Conservation (phyloP, 2,329 filamentous ascomycete species). For the Phialophora tarda region DNA sequence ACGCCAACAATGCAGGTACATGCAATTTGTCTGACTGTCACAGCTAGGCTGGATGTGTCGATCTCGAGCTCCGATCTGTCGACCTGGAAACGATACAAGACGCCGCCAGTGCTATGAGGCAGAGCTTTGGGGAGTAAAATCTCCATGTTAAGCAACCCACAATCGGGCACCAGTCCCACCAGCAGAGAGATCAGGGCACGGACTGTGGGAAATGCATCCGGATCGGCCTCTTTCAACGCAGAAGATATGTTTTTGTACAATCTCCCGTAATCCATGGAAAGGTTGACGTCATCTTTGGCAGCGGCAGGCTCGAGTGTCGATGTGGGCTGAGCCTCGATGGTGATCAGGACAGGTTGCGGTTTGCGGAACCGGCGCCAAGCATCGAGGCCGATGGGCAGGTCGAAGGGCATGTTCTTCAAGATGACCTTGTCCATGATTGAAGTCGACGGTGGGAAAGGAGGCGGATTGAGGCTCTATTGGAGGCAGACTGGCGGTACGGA, state of each 20-base stretch:
- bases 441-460: neutral
- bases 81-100: constrained; percentile 46
- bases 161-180: constrained; percentile 24
- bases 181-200: constrained; percentile 31
- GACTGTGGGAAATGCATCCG: constrained; percentile 31
- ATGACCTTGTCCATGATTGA: constrained; percentile 37
- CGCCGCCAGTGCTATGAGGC: constrained; percentile 51
- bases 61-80: constrained; percentile 34
- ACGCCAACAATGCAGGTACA: constrained; percentile 58
- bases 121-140: constrained; percentile 52
- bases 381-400: constrained; percentile 52
- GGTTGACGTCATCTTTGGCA: constrained; percentile 51
- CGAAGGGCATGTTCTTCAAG: constrained; percentile 52
- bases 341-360: constrained; percentile 52
- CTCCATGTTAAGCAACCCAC: constrained; percentile 32
- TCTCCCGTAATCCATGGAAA: constrained; percentile 56
- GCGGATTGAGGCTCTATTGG: neutral
- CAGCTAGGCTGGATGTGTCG: constrained; percentile 25
- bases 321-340: constrained; percentile 51
- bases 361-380: constrained; percentile 54
- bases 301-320: constrained; percentile 49
- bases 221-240: constrained; percentile 14
- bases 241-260: constrained; percentile 51
- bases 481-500: no score
- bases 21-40: constrained; percentile 51